Evolutionary conservation across 192 early-diverging fungal genomes (phyloP).

Genomic region (Phycomyces blakesleeanus): DNA sequence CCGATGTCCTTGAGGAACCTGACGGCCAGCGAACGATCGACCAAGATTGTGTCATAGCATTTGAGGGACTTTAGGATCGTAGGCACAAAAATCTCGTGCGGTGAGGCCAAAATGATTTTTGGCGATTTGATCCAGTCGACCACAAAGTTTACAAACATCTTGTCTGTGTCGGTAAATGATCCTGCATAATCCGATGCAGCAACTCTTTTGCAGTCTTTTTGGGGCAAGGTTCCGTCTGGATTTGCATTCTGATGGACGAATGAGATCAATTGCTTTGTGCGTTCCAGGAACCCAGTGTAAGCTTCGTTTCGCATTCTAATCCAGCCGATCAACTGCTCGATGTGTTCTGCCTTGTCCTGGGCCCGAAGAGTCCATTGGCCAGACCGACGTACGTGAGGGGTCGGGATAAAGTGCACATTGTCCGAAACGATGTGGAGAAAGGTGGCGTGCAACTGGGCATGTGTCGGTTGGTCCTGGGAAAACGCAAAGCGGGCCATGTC

Average conservation of each 20-base stretch:
- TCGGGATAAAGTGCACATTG: conserved; percentile 46
- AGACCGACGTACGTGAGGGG: conserved; percentile 42
- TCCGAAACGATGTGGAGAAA: conserved; percentile 56
- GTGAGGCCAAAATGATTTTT: conserved; percentile 33
- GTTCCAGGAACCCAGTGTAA: conserved; percentile 49
- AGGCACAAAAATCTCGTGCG: conserved; percentile 45
- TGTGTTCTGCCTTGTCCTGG: conserved; percentile 36
- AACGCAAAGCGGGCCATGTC: conserved; percentile 40
- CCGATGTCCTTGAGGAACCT: conserved; percentile 77
- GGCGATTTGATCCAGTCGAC: conserved; percentile 39
- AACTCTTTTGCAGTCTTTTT: conserved; percentile 13
- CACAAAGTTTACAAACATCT: conserved; percentile 53
- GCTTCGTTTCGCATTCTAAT: conserved; percentile 43
- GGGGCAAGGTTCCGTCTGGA: conserved; percentile 6
- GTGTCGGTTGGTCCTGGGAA: conserved; percentile 28
- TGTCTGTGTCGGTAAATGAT: conserved; percentile 45
- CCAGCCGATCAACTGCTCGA: conserved; percentile 44
- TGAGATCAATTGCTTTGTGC: conserved; percentile 36
- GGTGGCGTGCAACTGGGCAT: conserved; percentile 47
- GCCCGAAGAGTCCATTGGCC: conserved; percentile 49
- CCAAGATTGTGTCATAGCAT: conserved; percentile 44
- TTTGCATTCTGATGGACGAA: conserved; percentile 21
- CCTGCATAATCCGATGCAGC: conserved; percentile 11
- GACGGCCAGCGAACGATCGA: conserved; percentile 45
- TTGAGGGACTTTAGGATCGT: conserved; percentile 58